Base-by-base conservation (phyloP, 768 basidiomycete species). In the Trametes gibbosa region DNA sequence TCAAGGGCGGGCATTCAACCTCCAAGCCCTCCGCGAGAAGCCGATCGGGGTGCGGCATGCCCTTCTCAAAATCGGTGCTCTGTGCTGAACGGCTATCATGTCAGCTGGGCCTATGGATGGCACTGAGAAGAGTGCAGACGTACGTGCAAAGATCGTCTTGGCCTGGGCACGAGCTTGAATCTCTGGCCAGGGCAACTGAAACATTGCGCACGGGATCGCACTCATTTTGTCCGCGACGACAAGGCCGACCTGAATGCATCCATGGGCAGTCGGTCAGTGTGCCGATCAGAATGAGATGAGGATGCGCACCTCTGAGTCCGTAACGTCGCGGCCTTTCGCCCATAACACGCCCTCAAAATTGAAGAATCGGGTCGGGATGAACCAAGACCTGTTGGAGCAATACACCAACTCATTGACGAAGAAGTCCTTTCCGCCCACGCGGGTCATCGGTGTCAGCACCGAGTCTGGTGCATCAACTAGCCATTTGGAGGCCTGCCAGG, bases 401-500 rank as follows among this genome's bases (percentile, higher is more conserved):
- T 50, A 19, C 9, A 35, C 23, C 17, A 74, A 56, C 49, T 72
- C 64, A 9, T 72, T 40, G 1, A 70, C 47, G 39, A 66, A 75
- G 32, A 62, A 70, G 21, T 73, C 57, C 1, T 62, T 27, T 0
- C 27, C n/a, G 1, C 63, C 39, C 2, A 65, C 53, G 12, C 45
- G 61, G 13, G 73, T 65, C 58, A 66, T 66, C 0, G 68, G 74
- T 3, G 69, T 69, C 1, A 64, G 56, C 34, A 71, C 40, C 5
- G 48, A 34, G 10, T 72, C 60, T 1, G 68, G 71, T 17, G 70
- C 66, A 24, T 70, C 70, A 0, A 59, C 27, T 1, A 73, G 58
- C 72, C 73, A 73, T 27, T 75, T 74, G 0, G 25, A 52, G 2
- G 66, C 65, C 41, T 74, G 65, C 50, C 66, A 68, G 0, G 69